Evolutionary conservation across 2,329 filamentous ascomycete species (phyloP).

Genomic region (Pseudophaeomoniella oleicola): DNA sequence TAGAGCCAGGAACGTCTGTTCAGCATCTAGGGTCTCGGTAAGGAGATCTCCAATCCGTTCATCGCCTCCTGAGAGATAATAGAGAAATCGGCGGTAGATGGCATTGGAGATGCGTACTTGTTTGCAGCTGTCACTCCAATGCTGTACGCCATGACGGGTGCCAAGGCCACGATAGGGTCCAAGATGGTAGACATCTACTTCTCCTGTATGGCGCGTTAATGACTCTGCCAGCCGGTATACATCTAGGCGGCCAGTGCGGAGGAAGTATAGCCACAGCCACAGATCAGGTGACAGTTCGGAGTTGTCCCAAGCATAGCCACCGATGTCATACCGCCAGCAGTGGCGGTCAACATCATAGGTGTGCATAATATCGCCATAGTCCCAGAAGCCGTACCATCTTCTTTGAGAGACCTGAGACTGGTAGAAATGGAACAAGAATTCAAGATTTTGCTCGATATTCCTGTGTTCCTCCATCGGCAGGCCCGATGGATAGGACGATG

Average conservation of each 20-base stretch:
- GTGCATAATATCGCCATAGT: slow-evolving; percentile 49
- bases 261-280: slow-evolving; percentile 49
- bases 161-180: slow-evolving; percentile 45
- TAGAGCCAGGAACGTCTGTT: slow-evolving; percentile 37
- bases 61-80: slow-evolving; percentile 40
- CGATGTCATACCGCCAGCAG: slow-evolving; percentile 48
- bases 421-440: slow-evolving; percentile 44
- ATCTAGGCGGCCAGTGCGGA: slow-evolving; percentile 42
- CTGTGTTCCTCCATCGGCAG: slow-evolving; percentile 9
- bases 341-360: slow-evolving; percentile 46
- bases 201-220: slow-evolving; percentile 42
- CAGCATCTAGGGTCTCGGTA: slow-evolving; percentile 35
- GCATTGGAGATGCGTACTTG: slow-evolving; percentile 47
- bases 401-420: slow-evolving; percentile 39
- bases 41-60: slow-evolving; percentile 43
- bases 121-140: slow-evolving; percentile 46
- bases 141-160: slow-evolving; percentile 48
- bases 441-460: slow-evolving; percentile 40
- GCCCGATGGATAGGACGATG: background rate
- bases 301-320: slow-evolving; percentile 52
- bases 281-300: slow-evolving; percentile 48
- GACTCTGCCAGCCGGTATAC: slow-evolving; percentile 46
- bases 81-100: slow-evolving; percentile 43
- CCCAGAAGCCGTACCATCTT: slow-evolving; percentile 49
- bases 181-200: slow-evolving; percentile 48